These are phyloP conservation scores for Cyphellophora attinorum DNA, from an alignment of 2,329 filamentous ascomycete species.

Conservation along the genomic window DNA sequence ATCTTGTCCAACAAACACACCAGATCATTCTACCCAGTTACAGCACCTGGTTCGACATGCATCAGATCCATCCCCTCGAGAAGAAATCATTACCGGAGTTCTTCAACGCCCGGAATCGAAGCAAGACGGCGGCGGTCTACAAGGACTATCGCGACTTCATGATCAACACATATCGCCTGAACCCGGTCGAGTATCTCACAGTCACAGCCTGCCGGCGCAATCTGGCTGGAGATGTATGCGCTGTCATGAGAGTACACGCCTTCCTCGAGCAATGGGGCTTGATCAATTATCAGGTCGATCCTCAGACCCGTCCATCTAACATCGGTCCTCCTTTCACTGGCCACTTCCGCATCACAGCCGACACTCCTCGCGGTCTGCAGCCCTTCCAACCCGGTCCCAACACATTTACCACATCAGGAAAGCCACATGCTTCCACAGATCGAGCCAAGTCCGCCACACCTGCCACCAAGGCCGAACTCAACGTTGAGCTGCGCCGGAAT, in stretches of 20 bases:
- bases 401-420: conserved; percentile 53
- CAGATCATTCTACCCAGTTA: conserved; percentile 96
- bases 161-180: conserved; percentile 97
- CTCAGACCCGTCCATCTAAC: conserved; percentile 86
- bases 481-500: conserved; percentile 87
- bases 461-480: conserved; percentile 67
- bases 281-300: conserved; percentile 98
- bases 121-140: conserved; percentile 94
- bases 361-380: conserved; percentile 88
- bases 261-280: conserved; percentile 98
- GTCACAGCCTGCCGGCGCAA: conserved; percentile 94
- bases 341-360: conserved; percentile 91
- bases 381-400: conserved; percentile 87
- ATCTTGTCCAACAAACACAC: conserved; percentile 87
- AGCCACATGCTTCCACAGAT: conserved; percentile 60
- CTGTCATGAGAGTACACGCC: conserved; percentile 96
- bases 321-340: conserved; percentile 95
- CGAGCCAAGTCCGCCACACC: conserved; percentile 55
- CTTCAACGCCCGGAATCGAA: conserved; percentile 96
- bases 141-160: conserved; percentile 99
- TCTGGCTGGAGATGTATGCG: conserved; percentile 91
- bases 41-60: conserved; percentile 99
- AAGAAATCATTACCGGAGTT: conserved; percentile 93
- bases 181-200: conserved; percentile 90
- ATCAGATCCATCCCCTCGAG: conserved; percentile 79